phyloP scores from a whole-genome alignment of 176 grass and related monocot species.

The Saccharum spontaneum region DNA sequence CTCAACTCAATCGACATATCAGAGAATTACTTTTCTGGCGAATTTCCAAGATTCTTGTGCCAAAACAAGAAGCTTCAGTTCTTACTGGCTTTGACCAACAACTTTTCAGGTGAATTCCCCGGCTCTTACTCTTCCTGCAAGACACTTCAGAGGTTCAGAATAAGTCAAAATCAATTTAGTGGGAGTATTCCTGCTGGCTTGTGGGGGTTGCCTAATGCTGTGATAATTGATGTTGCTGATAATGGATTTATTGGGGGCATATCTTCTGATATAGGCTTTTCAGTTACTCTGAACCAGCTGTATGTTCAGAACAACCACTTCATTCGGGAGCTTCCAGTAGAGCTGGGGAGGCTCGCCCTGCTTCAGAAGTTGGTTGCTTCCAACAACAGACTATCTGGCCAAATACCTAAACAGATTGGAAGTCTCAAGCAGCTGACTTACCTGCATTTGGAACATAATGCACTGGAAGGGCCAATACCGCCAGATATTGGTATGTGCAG shows the following conservation, averaged over 20 bases:
- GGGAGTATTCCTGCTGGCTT: conserved; percentile 57
- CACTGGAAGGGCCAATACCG: conserved; percentile 61
- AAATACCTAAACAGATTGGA: conserved; percentile 60
- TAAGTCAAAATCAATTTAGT: conserved; percentile 78
- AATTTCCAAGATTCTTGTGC: conserved; percentile 83
- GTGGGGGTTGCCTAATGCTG: conserved; percentile 84
- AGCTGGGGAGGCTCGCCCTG: conserved; percentile 60
- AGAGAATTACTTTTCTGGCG: conserved; percentile 83
- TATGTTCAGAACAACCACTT: conserved; percentile 91
- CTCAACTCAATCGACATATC: conserved; percentile 91
- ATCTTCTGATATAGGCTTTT: conserved; percentile 74
- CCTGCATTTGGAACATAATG: conserved; percentile 78
- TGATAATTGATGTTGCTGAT: conserved; percentile 84
- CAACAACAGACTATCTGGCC: conserved; percentile 76
- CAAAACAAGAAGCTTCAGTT: conserved; percentile 73
- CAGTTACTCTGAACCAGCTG: conserved; percentile 67
- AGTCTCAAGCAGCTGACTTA: conserved; percentile 70
- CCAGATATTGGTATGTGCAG: conserved; percentile 60
- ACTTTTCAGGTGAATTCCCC: conserved; percentile 89
- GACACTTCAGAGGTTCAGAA: conserved; percentile 82
- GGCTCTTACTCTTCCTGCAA: conserved; percentile 76
- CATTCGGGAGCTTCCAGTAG: conserved; percentile 58
- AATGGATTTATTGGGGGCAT: conserved; percentile 69
- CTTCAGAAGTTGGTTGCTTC: conserved; percentile 74
- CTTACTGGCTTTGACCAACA: conserved; percentile 82